Evolutionary conservation across 768 basidiomycete species (phyloP), one percentile per base, ranked within the genome.

Genomic region (Mycena chlorophos): DNA sequence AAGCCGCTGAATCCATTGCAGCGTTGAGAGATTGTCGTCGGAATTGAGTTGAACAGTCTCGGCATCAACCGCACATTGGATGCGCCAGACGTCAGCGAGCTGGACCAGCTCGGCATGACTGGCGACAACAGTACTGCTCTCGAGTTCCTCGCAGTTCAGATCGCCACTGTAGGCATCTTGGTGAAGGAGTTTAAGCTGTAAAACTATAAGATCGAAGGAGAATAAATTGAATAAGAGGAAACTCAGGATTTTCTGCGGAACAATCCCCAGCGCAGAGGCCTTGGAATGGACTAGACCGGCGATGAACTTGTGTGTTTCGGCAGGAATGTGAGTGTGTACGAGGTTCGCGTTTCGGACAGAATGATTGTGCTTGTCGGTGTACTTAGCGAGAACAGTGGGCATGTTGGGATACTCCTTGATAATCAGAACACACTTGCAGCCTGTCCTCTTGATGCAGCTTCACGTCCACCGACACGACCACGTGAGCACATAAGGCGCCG

Each of bases 21-120:
- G 22, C 3, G 34, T 47, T 16, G 60, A 61, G 2, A 10, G 14
- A 1, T 49, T 56, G 34, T 61, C 60, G 19, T 57, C 56, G 13
- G 34, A 48, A 50, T 48, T 12, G 5, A 57, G 28, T 4, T 52
- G 48, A 2, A 61, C 26, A 5, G 28, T 47, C 20, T 61, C 60
- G 0, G 60, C 60, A 20, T 61, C 52, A 20, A 57, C 49, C 1
- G 42, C 51, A 5, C 49, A 43, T 27, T 52, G 4, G 16, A 50
- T 55, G 31, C 48, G n/a, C 2, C 39, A 30, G 25, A 55, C 45
- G n/a, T 55, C 54, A 2, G 20, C 20, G 4, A 57, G 38, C 31
- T 57, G 31, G 10, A 57, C 51, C n/a, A 56, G 50, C 5, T 56
- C 55, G 16, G 29, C 26, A 5, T 49, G 19, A 1, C 30, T 2